Evolutionary conservation across 2,329 filamentous ascomycete genomes (phyloP).

Genomic region (Trichoderma sp.): DNA sequence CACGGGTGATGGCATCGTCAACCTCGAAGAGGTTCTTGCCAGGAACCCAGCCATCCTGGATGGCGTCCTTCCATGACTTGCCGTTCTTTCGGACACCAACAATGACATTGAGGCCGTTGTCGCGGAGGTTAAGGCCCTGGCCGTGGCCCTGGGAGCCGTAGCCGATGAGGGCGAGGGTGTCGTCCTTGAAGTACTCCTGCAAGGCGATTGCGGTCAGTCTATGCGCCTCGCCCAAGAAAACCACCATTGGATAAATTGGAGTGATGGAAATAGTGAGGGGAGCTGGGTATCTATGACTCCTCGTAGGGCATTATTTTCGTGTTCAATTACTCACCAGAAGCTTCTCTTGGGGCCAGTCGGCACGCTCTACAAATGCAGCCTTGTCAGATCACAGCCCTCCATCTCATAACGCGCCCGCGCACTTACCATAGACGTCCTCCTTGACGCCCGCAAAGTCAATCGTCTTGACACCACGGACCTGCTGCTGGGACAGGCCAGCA

Average conservation of each 20-base stretch:
- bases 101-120: constrained; percentile 99
- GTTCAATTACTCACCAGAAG: constrained; percentile 70
- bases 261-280: neutral
- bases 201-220: constrained; percentile 27
- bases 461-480: constrained; percentile 91
- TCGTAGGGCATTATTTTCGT: neutral
- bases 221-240: neutral
- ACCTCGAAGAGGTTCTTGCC: constrained; percentile 99
- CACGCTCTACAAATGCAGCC: constrained; percentile 68
- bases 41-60: constrained; percentile 95
- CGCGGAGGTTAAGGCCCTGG: constrained; percentile 98
- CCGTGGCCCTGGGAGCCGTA: constrained; percentile 98
- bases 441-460: constrained; percentile 97
- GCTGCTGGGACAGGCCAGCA: constrained; percentile 59
- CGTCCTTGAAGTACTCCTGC: constrained; percentile 99
- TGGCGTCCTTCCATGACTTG: constrained; percentile 96
- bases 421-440: constrained; percentile 88
- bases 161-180: constrained; percentile 97
- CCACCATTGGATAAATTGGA: neutral
- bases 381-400: neutral
- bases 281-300: neutral
- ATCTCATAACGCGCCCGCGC: neutral
- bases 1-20: constrained; percentile 89
- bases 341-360: constrained; percentile 98
- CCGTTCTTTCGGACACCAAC: constrained; percentile 98